Conservation (phyloP, 306 rosid genomes). For the Mimosa bimucronata region DNA sequence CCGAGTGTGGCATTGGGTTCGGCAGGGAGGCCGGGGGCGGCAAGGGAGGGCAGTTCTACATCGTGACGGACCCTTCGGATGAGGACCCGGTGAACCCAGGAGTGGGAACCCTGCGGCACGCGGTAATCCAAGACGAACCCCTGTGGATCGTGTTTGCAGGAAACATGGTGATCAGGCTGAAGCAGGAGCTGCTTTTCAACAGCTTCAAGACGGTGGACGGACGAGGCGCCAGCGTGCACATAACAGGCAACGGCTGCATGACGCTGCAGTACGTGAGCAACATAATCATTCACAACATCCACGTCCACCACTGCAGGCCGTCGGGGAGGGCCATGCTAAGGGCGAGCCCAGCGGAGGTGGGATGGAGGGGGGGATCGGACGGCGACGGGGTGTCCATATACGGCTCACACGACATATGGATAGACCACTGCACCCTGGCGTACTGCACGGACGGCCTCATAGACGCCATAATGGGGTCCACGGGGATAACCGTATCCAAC, state of each 20-base stretch:
- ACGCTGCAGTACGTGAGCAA: constrained; percentile 64
- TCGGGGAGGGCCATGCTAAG: constrained; percentile 69
- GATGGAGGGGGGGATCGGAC: constrained; percentile 72
- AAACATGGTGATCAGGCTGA: constrained; percentile 75
- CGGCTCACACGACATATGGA: constrained; percentile 76
- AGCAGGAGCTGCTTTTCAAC: constrained; percentile 67
- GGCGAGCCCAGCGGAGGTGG: constrained; percentile 75
- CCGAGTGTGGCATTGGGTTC: constrained; percentile 74
- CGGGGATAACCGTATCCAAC: constrained; percentile 83
- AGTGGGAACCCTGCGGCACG: constrained; percentile 64
- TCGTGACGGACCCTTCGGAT: constrained; percentile 65
- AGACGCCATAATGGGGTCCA: constrained; percentile 92
- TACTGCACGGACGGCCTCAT: constrained; percentile 88
- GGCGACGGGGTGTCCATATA: constrained; percentile 88
- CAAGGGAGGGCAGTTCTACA: constrained; percentile 69
- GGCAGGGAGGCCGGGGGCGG: constrained; percentile 64
- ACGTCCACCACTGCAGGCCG: constrained; percentile 66
- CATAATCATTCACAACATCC: constrained; percentile 70
- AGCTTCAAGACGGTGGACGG: constrained; percentile 77
- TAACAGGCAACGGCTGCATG: constrained; percentile 70
- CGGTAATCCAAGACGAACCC: constrained; percentile 69
- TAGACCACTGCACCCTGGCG: constrained; percentile 82
- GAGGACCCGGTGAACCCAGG: constrained; percentile 52
- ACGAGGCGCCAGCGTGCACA: constrained; percentile 66
- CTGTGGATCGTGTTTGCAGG: constrained; percentile 85